Evolutionary conservation across 1,284 basidiomycete species (phyloP).

Genomic region (Irpex sp.): DNA sequence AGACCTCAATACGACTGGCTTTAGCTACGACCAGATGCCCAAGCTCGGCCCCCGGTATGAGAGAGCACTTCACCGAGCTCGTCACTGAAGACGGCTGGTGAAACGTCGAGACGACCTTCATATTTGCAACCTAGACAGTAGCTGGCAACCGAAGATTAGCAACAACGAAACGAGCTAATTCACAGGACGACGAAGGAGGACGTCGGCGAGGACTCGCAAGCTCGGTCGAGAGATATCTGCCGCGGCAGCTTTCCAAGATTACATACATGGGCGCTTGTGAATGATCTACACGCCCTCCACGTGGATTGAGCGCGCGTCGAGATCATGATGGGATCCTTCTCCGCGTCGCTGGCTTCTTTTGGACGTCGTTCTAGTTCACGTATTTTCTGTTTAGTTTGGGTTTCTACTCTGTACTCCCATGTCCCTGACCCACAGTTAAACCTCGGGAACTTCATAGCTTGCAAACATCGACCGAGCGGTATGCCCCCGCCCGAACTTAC

Average conservation of each 20-base stretch:
- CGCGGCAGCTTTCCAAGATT: background rate
- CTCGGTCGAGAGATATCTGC: background rate
- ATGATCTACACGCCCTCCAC: background rate
- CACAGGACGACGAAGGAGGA: background rate
- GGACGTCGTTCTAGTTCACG: no score
- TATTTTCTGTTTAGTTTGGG: no score
- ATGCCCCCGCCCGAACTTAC: no score
- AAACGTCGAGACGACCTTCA: constrained; percentile 72
- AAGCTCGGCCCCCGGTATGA: constrained; percentile 34
- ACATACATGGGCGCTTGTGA: background rate
- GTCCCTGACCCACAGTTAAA: no score
- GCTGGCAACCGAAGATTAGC: no score
- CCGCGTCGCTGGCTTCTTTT: no score
- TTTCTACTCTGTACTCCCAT: no score
- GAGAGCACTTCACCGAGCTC: constrained; percentile 56
- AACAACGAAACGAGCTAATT: no score
- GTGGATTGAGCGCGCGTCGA: no score
- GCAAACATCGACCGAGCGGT: no score
- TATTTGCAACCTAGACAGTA: constrained; percentile 20
- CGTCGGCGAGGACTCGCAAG: background rate
- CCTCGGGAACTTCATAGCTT: no score
- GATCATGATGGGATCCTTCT: no score
- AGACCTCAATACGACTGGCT: constrained; percentile 59
- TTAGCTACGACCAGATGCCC: constrained; percentile 69
- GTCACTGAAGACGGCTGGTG: constrained; percentile 62